phyloP scores from a whole-genome alignment of 306 rosid genomes.

The Sophora flavescens region DNA sequence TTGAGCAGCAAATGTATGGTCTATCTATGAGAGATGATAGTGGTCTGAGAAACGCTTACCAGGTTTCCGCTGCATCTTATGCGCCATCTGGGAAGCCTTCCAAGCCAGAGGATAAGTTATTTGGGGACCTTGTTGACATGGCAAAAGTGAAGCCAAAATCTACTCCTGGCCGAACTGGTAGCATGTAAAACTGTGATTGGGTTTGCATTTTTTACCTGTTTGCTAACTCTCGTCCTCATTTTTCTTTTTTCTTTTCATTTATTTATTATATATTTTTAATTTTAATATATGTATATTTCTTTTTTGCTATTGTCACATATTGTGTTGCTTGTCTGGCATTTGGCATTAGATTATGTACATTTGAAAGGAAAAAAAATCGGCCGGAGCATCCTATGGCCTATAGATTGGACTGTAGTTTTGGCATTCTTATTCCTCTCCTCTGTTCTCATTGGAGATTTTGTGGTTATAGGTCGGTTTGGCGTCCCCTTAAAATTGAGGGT shows the following conservation, averaged over 20 bases:
- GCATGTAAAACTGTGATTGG: conserved; percentile 52
- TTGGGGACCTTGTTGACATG: conserved; percentile 94
- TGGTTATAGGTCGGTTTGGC: background rate
- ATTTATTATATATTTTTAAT: conserved; percentile 40
- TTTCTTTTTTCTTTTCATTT: conserved; percentile 36
- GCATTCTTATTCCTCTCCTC: background rate
- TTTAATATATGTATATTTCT: conserved; percentile 50
- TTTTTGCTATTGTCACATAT: conserved; percentile 44
- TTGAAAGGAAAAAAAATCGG: conserved; percentile 40
- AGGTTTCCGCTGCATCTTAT: conserved; percentile 72
- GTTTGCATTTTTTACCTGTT: conserved; percentile 46
- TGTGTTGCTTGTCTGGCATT: conserved; percentile 61
- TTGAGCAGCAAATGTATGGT: conserved; percentile 89
- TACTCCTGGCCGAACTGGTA: conserved; percentile 65
- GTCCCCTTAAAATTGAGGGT: background rate
- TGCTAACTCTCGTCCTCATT: conserved; percentile 47
- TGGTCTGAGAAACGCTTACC: conserved; percentile 66
- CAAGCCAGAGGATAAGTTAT: conserved; percentile 92
- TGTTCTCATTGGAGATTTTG: background rate
- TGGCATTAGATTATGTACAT: conserved; percentile 62
- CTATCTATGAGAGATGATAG: conserved; percentile 69
- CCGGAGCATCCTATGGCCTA: conserved; percentile 32
- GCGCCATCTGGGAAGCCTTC: conserved; percentile 72
- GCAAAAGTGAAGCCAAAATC: conserved; percentile 89
- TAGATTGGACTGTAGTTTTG: conserved; percentile 1